Evolutionary conservation across 2,329 filamentous ascomycete genomes (phyloP).

Genomic region (Pseudocercospora fijiensis): DNA sequence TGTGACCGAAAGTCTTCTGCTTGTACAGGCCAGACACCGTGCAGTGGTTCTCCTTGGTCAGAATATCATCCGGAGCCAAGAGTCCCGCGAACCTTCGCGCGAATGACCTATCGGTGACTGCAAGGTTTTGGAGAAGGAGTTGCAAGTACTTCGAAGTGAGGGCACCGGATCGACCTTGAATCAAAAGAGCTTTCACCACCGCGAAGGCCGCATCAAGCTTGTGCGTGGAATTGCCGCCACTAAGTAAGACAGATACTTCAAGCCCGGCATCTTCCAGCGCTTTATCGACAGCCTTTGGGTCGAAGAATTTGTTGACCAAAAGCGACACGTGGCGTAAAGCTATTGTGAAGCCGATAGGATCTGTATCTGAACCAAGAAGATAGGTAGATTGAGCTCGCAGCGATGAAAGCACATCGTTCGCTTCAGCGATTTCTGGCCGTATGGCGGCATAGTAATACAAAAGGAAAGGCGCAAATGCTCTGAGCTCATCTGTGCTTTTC

Average conservation of each 20-base stretch:
- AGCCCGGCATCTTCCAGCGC: constrained; percentile 33
- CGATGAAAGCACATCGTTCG: constrained; percentile 29
- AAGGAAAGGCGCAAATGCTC: constrained; percentile 30
- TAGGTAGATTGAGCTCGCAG: constrained; percentile 28
- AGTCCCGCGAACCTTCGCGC: constrained; percentile 60
- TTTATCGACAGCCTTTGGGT: constrained; percentile 42
- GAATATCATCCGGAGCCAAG: constrained; percentile 60
- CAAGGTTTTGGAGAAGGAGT: constrained; percentile 52
- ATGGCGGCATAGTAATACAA: constrained; percentile 38
- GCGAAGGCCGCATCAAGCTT: constrained; percentile 60
- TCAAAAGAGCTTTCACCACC: constrained; percentile 59
- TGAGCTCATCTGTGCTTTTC: constrained; percentile 8
- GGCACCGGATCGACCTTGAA: constrained; percentile 53
- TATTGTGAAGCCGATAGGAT: constrained; percentile 24
- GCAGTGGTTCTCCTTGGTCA: constrained; percentile 61
- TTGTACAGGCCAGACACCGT: constrained; percentile 62
- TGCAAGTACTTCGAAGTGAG: constrained; percentile 46
- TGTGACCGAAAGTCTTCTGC: constrained; percentile 62
- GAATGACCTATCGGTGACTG: constrained; percentile 47
- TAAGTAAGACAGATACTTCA: constrained; percentile 43
- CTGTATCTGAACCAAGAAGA: constrained; percentile 19
- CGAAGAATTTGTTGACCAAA: constrained; percentile 51
- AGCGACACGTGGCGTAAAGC: constrained; percentile 47
- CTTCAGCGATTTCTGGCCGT: constrained; percentile 33
- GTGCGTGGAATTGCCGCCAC: constrained; percentile 38